Evolutionary conservation across 208 protist genomes (phyloP), one percentile per base, ranked within the genome.

Genomic region (Leishmania gerbilli): DNA sequence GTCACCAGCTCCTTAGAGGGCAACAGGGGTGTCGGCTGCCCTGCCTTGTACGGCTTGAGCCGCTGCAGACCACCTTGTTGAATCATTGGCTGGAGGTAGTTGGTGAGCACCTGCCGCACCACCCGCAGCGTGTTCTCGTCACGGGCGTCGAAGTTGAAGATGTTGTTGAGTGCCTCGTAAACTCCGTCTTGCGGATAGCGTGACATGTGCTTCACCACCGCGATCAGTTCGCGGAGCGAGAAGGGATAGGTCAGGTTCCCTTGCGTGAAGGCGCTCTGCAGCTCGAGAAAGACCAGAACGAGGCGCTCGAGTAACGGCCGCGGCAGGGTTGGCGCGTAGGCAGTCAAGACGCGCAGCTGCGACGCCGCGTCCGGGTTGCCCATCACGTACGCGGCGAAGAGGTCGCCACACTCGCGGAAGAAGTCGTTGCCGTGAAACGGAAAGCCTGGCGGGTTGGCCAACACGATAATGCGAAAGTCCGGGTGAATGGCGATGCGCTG

Each of bases 391-490:
- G 88, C 91, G 15, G 88, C 87, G 79, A 99, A 99, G 65, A 98
- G 86, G 76, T 99, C 98, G 17, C 98, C 97, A 79, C 94, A 96
- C 77, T 95, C 93, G 53, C 89, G 87, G 85, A 97, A 98, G 78
- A 99, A 99, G 88, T 99, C 96, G 81, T 99, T 99, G 76, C 97
- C 98, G 82, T 98, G 91, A 84, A 99, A 99, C 1, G 97, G 98
- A 85, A 95, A 99, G 27, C 96, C 97, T 0, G 97, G 97, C 65
- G 94, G 91, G 85, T 98, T 99, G 9, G 93, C 93, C 47, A 97
- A 79, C 3, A 96, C 95, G 74, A 98, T 95, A 71, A 95, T 93
- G 74, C 93, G 91, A 80, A 97, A 97, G 80, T 96, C 93, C 2
- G 87, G 88, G 62, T 96, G 91, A 56, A 96, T 94, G 8, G 74